phyloP scores from a whole-genome alignment of 176 grass and related monocot genomes.

The Avena atlantica region DNA sequence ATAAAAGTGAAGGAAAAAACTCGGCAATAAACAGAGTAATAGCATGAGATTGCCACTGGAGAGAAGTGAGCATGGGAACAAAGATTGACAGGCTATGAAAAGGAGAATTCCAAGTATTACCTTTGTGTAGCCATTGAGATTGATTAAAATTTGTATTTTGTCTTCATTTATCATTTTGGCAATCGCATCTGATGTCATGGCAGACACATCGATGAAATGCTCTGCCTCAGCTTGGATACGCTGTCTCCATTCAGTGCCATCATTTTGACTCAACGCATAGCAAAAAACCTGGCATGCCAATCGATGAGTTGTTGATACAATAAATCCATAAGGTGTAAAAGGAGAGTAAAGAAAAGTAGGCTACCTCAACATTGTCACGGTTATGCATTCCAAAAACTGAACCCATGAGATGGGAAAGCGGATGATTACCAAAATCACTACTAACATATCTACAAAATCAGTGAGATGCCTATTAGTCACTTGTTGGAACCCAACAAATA shows the following conservation, averaged over 20 bases:
- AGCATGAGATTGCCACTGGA: conserved; percentile 4
- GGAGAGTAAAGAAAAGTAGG: not conserved
- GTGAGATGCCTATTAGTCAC: conserved; percentile 50
- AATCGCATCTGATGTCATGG: conserved; percentile 18
- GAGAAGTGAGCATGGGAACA: conserved; percentile 11
- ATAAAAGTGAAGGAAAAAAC: not conserved
- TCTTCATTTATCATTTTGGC: conserved; percentile 34
- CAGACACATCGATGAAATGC: conserved; percentile 26
- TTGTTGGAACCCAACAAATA: conserved; percentile 10
- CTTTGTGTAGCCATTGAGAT: conserved; percentile 35
- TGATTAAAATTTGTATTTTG: conserved; percentile 31
- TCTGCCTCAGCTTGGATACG: conserved; percentile 33
- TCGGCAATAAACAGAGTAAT: not conserved
- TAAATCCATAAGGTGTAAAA: not conserved
- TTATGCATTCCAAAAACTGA: conserved; percentile 56
- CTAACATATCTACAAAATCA: conserved; percentile 48
- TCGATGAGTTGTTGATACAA: conserved; percentile 7
- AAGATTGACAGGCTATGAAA: not conserved
- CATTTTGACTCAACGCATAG: conserved; percentile 27
- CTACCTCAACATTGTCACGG: conserved; percentile 63
- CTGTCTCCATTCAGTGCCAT: conserved; percentile 34
- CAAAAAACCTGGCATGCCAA: conserved; percentile 28
- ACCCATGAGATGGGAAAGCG: conserved; percentile 38
- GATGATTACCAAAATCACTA: conserved; percentile 37
- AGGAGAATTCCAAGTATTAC: conserved; percentile 4